Evolutionary conservation across 2,329 filamentous ascomycete species (phyloP).

Genomic region (Trichoderma guizhouense): DNA sequence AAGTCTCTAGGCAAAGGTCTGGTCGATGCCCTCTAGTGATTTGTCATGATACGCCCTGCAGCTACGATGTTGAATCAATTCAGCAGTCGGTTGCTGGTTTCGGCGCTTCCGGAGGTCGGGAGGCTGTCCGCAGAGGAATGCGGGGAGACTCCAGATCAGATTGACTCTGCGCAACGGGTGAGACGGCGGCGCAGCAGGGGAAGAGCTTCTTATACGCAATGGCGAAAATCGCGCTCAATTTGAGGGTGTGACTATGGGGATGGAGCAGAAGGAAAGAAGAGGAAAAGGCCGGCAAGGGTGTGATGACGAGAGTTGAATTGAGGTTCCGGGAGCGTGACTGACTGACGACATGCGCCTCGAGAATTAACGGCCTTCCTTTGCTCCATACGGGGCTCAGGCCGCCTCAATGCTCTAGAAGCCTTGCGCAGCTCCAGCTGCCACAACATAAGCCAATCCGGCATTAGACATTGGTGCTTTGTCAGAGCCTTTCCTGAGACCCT

Average conservation of each 20-base stretch:
- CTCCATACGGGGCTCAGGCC: background rate
- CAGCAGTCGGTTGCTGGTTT: background rate
- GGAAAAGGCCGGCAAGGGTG: background rate
- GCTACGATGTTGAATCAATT: background rate
- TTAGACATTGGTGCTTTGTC: background rate
- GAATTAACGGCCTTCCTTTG: background rate
- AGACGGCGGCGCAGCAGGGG: background rate
- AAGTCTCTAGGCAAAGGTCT: background rate
- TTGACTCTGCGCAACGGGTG: background rate
- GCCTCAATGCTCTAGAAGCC: background rate
- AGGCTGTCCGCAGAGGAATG: background rate
- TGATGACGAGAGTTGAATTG: background rate
- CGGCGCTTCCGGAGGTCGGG: conserved; percentile 1
- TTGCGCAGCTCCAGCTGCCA: background rate
- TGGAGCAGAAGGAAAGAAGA: background rate
- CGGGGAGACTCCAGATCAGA: background rate
- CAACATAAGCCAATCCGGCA: background rate
- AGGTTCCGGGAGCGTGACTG: background rate
- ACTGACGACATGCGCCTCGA: background rate
- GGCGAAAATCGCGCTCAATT: background rate
- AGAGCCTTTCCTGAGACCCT: no score
- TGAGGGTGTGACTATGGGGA: background rate
- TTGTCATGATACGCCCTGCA: conserved; percentile 3
- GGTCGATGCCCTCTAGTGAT: background rate
- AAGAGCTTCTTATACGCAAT: background rate